Evolutionary conservation across 1,284 basidiomycete species (phyloP), one percentile per base, ranked within the genome.

Genomic region (Trichosporon coremiiforme): DNA sequence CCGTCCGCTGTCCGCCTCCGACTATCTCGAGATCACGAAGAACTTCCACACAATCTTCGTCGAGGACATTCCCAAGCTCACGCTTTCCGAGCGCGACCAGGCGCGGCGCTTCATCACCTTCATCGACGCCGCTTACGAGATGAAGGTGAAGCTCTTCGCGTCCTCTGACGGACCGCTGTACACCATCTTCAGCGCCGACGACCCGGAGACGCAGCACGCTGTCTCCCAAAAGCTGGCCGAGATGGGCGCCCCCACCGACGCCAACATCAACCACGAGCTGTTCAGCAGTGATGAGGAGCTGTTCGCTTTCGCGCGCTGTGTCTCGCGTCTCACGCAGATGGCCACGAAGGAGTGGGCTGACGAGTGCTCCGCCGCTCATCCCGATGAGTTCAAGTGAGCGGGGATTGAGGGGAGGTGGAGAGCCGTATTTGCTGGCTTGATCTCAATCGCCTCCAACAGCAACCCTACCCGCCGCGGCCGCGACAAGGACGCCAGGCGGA

Each of bases 41-140:
- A 89, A 86, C 55, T 99, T 97, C 80, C 86, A 87, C 64, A 95
- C 93, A 8, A 87, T 99, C 45, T 98, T 99, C 80, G 85, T 99
- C 53, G 86, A 90, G 53, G 90, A 93, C 75, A 89, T 99, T 25
- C 94, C 93, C 55, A 91, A 91, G 85, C 91, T 99, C 89, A 91
- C 90, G 0, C 81, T 98, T 74, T 87, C 89, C 70, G 88, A 91
- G 82, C 94, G 97, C 83, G 97, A 99, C 82, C 87, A 91, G 85
- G 95, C 95, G 7, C 86, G 96, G 71, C 86, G 97, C 71, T 98
- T 99, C 81, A 99, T 99, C 82, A 97, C 95, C 0, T 98, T 98
- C 78, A 91, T 99, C 78, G 96, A 99, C 85, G 91, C 93, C 17
- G 60, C 29, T 25, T 25, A 20, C 15, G 50, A 35, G 62, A 36